These are phyloP conservation scores for Pseudogymnoascus sp. DNA, from an alignment of 2,329 filamentous ascomycete species.

Conservation along the genomic window DNA sequence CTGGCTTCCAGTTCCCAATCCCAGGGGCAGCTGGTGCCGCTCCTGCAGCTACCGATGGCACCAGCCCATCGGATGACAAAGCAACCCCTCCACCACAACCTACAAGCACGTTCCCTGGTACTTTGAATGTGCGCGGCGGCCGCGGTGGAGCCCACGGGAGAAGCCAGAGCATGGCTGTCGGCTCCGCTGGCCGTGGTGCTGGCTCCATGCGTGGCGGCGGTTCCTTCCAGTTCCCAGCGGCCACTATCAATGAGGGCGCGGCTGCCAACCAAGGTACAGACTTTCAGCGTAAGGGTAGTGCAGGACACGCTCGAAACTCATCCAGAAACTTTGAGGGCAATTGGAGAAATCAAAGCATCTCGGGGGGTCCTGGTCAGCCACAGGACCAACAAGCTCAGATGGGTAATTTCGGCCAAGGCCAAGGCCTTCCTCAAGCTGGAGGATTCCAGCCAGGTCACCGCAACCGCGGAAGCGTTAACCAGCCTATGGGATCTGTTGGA, in stretches of 20 bases:
- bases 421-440: conserved; percentile 55
- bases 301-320: conserved; percentile 69
- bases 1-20: conserved; percentile 88
- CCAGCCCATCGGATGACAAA: conserved; percentile 31
- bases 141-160: conserved; percentile 58
- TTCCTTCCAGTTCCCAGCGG: conserved; percentile 61
- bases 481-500: conserved; percentile 75
- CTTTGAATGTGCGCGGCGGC: conserved; percentile 38
- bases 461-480: conserved; percentile 73
- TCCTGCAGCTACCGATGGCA: conserved; percentile 50
- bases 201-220: conserved; percentile 56
- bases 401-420: conserved; percentile 62
- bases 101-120: conserved; percentile 16
- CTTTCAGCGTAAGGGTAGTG: conserved; percentile 68
- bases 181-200: conserved; percentile 60
- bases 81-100: conserved; percentile 16
- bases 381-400: conserved; percentile 48
- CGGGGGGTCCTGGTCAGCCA: conserved; percentile 29
- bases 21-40: conserved; percentile 58
- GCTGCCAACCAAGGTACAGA: conserved; percentile 44
- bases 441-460: conserved; percentile 92
- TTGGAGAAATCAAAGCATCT: conserved; percentile 69
- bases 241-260: conserved; percentile 44
- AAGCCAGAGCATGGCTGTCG: conserved; percentile 86
- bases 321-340: conserved; percentile 97